Percentiles rank a stretch among this genome's conserved stretches.
phyloP scores from a whole-genome alignment of 345 rosid genomes.

The Gossypioides kirkii region DNA sequence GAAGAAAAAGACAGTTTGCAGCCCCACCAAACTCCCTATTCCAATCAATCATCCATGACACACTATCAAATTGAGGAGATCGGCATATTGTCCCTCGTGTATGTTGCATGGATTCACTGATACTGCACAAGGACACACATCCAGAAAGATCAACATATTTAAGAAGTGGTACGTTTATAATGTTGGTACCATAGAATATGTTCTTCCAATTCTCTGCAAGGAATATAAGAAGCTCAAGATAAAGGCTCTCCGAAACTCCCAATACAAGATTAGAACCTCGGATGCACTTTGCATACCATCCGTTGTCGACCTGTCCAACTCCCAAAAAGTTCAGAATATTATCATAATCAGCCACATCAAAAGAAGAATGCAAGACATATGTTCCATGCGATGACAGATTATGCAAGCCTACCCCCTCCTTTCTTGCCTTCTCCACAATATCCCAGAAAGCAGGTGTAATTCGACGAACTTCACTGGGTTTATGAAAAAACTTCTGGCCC shows the following conservation, averaged over 20 bases:
- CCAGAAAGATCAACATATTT: constrained; percentile 42
- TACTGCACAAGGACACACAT: constrained; percentile 28
- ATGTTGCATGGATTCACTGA: constrained; percentile 14
- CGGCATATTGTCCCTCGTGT: constrained; percentile 18
- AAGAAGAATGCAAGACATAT: constrained; percentile 38
- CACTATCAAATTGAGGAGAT: not conserved
- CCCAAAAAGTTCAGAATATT: constrained; percentile 47
- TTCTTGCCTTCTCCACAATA: constrained; percentile 45
- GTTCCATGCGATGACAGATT: constrained; percentile 64
- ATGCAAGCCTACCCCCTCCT: constrained; percentile 39
- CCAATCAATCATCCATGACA: constrained; percentile 56
- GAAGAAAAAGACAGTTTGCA: constrained; percentile 38
- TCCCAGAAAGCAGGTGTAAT: constrained; percentile 55
- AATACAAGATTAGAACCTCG: constrained; percentile 44
- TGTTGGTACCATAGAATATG: constrained; percentile 26
- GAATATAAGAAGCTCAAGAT: constrained; percentile 45
- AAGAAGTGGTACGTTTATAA: constrained; percentile 40
- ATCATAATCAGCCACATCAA: constrained; percentile 36
- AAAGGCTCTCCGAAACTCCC: constrained; percentile 44
- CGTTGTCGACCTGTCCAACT: constrained; percentile 30
- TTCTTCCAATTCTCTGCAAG: constrained; percentile 49
- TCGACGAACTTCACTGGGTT: constrained; percentile 51
- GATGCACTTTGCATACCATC: constrained; percentile 63
- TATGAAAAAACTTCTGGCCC: constrained; percentile 57
- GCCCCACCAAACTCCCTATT: constrained; percentile 38